phyloP scores from a whole-genome alignment of 768 basidiomycete genomes.

The Leccinum incarnatum region DNA sequence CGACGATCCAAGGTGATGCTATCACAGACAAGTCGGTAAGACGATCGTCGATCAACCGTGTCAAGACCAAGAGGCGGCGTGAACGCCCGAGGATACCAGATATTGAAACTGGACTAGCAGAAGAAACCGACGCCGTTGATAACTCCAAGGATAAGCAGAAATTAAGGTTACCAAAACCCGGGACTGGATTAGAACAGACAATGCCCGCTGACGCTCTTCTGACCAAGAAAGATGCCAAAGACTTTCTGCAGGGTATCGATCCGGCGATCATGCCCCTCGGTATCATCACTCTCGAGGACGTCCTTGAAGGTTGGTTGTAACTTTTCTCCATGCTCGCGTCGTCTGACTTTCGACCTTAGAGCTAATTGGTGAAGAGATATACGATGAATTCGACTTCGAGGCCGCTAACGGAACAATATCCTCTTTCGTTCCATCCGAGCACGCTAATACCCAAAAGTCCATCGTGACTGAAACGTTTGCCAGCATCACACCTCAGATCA shows the following conservation, averaged over 20 bases:
- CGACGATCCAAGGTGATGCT: constrained; percentile 27
- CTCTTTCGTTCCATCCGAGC: constrained; percentile 37
- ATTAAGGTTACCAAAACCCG: constrained; percentile 27
- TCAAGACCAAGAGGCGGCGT: constrained; percentile 10
- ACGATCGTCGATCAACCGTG: constrained; percentile 16
- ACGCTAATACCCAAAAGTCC: constrained; percentile 33
- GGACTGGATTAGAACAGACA: constrained; percentile 66
- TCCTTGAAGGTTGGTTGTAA: constrained; percentile 69
- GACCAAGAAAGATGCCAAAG: constrained; percentile 69
- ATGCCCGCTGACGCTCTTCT: constrained; percentile 89
- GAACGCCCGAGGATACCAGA: constrained; percentile 16
- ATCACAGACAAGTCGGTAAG: constrained; percentile 19
- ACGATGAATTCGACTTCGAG: constrained; percentile 84
- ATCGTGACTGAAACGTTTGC: constrained; percentile 17
- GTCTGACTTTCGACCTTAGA: constrained; percentile 43
- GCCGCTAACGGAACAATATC: constrained; percentile 60
- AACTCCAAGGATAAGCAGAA: constrained; percentile 24
- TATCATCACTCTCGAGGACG: constrained; percentile 91
- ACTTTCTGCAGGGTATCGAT: constrained; percentile 82
- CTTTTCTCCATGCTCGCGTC: not conserved
- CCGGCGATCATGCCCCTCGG: constrained; percentile 82
- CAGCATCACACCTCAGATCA: constrained; percentile 5
- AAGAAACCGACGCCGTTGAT: constrained; percentile 15
- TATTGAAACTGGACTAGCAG: constrained; percentile 22
- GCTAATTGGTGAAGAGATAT: constrained; percentile 90